These are phyloP conservation scores for Angomonas desouzai DNA, from an alignment of 208 protist genomes.

Conservation along the genomic window DNA sequence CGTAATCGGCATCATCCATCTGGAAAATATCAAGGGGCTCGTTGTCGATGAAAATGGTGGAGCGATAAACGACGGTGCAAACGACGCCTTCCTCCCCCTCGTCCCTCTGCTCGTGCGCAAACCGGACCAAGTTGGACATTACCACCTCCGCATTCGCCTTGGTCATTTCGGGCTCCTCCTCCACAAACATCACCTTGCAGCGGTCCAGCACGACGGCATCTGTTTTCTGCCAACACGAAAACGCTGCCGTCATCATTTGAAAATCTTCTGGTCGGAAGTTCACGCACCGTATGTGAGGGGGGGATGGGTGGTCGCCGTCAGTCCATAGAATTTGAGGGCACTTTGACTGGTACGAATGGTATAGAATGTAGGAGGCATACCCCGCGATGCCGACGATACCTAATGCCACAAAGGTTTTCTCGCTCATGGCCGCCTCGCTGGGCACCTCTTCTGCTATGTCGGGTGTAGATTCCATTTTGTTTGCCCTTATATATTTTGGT, in stretches of 20 bases:
- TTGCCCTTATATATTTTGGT: too few relatives aligned
- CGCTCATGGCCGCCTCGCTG: neutral
- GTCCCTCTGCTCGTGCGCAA: slow-evolving; percentile 39
- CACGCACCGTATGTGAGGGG: slow-evolving; percentile 24
- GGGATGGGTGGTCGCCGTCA: neutral
- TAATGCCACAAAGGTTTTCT: slow-evolving; percentile 17
- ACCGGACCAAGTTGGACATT: slow-evolving; percentile 34
- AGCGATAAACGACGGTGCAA: slow-evolving; percentile 42
- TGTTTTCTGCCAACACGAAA: slow-evolving; percentile 24
- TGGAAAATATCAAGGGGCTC: slow-evolving; percentile 43
- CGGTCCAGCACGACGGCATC: slow-evolving; percentile 31
- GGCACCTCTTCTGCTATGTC: neutral
- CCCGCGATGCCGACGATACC: slow-evolving; percentile 38
- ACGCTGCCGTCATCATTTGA: slow-evolving; percentile 15
- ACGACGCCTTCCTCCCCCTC: slow-evolving; percentile 10
- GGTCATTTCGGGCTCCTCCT: slow-evolving; percentile 38
- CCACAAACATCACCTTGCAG: slow-evolving; percentile 52
- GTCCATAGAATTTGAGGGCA: slow-evolving; percentile 47
- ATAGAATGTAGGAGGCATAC: slow-evolving; percentile 40
- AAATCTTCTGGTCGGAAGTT: slow-evolving; percentile 44
- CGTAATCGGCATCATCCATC: slow-evolving; percentile 18
- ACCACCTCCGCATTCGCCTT: slow-evolving; percentile 24
- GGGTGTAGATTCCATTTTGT: neutral
- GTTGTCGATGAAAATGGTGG: slow-evolving; percentile 35
- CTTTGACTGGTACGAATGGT: neutral